Evolutionary conservation across 306 rosid species (phyloP), one percentile per base, ranked within the genome.

Genomic region (Cucurbita ficifolia): DNA sequence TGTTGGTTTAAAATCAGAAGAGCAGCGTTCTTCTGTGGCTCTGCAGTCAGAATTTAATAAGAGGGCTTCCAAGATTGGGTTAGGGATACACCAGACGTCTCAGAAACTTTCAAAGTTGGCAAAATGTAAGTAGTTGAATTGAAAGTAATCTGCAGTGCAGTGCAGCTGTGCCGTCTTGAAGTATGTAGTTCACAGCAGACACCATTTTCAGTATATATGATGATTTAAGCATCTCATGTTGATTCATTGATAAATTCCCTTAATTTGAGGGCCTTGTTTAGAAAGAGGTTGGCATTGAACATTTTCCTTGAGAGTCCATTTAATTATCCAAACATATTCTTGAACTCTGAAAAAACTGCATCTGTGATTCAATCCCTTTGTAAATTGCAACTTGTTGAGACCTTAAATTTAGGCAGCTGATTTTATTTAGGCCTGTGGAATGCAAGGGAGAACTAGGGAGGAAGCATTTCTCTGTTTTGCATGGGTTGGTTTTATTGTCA

Each of bases 91-190:
- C 75, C 92, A 88, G 83, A 91, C 97, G 1, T 95, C 97, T 7
- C 97, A 86, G 86, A 95, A 95, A 76, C 97, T 95, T n/a, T 77
- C 91, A 35, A 89, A 91, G 84, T 85, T 91, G 78, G 90, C 99
- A 9, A 88, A 91, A 85, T 79, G 93, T 95, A 87, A 86, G 90
- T 81, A 55, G 58, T 75, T 78, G 50, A 48, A 49, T 57, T 48
- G 59, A 51, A 55, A 50, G 43, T 14, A 70, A 10, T 36, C n/a
- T 53, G 38, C 21, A 13, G 43, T 19, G 8, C 35, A 10, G n/a
- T 43, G 16, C 50, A 46, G 50, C 8, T 8, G 22, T 1, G n/a
- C 16, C 10, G 8, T 64, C 72, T 12, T 65, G 13, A 18, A 17
- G 51, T 50, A 8, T 70, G 9, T 70, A 24, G 29, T 18, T 76